These are phyloP conservation scores for Xylaria sp. DNA, from an alignment of 495 filamentous ascomycete genomes.

Conservation along the genomic window DNA sequence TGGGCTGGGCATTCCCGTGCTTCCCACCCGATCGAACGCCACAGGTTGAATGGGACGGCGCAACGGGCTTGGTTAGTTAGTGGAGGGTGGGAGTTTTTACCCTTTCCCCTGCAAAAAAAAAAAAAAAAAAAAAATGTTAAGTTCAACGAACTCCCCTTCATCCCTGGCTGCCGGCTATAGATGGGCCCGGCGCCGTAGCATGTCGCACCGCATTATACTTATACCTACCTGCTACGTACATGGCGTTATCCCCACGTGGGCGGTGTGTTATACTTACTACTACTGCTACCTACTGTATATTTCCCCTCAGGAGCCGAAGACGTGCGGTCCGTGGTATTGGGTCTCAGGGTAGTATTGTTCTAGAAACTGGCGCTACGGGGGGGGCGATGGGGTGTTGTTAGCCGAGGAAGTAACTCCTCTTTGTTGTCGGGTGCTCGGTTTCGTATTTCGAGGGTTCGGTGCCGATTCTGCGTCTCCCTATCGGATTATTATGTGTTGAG, in stretches of 20 bases:
- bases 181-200: conserved; percentile 9
- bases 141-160: not conserved
- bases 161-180: not conserved
- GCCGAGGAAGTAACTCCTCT: too few species aligned
- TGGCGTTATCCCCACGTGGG: conserved; percentile 25
- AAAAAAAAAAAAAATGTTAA: too few species aligned
- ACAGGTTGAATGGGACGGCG: conserved; percentile 4
- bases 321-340: not conserved
- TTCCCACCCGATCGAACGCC: conserved; percentile 9
- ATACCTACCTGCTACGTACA: conserved; percentile 12
- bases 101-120: too few species aligned
- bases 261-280: too few species aligned
- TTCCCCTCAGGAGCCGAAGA: not conserved
- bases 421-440: not conserved
- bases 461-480: not conserved
- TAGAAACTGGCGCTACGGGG: not conserved
- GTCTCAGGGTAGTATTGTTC: conserved; percentile 7
- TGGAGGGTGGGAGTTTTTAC: too few species aligned
- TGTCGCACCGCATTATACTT: conserved; percentile 20
- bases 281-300: too few species aligned
- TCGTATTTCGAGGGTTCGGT: not conserved
- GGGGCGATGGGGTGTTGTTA: not conserved
- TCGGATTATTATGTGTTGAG: not conserved
- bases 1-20: conserved; percentile 5
- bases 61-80: too few species aligned